A percentile compares a stretch with the other conserved stretches of the same genome.
Conservation (phyloP, 495 filamentous ascomycete genomes). For the Aspergillus heteromorphus region DNA sequence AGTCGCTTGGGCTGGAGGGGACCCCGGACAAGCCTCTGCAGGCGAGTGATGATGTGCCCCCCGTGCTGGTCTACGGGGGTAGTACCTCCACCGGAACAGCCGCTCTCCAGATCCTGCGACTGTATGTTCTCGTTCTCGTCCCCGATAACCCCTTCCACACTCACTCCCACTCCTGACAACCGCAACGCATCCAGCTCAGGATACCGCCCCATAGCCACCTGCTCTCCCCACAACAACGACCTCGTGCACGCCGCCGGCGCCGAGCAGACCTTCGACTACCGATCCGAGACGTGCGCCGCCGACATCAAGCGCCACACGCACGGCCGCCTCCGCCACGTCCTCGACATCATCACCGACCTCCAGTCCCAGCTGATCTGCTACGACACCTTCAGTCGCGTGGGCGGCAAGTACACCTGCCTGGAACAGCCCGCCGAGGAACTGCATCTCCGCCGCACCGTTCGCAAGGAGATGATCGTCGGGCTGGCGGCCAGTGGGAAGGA, state of each 20-base stretch:
- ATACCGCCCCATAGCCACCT: constrained; percentile 27
- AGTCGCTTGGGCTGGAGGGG: constrained; percentile 27
- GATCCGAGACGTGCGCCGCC: constrained; percentile 7
- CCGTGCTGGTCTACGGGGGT: constrained; percentile 46
- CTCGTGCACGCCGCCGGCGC: constrained; percentile 21
- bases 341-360: constrained; percentile 18
- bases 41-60: background rate
- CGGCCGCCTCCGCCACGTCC: constrained; percentile 12
- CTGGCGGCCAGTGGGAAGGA: too few species aligned
- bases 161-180: too few species aligned
- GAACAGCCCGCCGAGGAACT: too few species aligned
- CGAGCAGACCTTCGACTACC: constrained; percentile 20
- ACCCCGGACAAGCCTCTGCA: background rate
- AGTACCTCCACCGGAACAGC: constrained; percentile 45
- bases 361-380: constrained; percentile 22
- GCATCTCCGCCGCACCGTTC: too few species aligned
- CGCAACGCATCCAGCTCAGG: too few species aligned
- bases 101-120: constrained; percentile 41
- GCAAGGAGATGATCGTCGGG: too few species aligned
- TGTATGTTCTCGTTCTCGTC: too few species aligned
- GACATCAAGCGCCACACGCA: constrained; percentile 9
- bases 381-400: constrained; percentile 19
- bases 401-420: constrained; percentile 23
- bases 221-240: constrained; percentile 19
- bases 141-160: too few species aligned